Percentiles rank a stretch among this genome's conserved stretches.
phyloP scores from a whole-genome alignment of 441 rosid species.

The Croton laevigatus region DNA sequence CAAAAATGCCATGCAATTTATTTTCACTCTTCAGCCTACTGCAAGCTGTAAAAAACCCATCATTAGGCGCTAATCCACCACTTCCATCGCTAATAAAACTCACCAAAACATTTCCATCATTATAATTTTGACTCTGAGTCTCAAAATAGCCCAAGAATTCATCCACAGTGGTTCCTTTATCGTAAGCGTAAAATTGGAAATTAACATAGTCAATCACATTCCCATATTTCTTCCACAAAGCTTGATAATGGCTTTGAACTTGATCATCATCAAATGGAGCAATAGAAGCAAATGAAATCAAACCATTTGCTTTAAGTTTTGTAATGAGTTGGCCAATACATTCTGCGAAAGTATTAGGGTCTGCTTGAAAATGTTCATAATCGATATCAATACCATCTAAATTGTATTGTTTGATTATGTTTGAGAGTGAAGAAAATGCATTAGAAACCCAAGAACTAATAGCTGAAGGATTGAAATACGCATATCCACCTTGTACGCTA shows the following conservation, averaged over 20 bases:
- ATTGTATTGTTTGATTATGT: slow-evolving; percentile 6
- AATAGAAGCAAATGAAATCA: slow-evolving; percentile 12
- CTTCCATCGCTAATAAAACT: slow-evolving; percentile 16
- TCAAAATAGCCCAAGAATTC: slow-evolving; percentile 6
- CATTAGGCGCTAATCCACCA: slow-evolving; percentile 11
- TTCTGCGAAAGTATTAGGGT: slow-evolving; percentile 8
- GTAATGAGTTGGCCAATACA: slow-evolving; percentile 14
- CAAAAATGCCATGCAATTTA: slow-evolving; percentile 10
- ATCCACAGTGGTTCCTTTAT: not conserved
- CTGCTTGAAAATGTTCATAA: slow-evolving; percentile 15
- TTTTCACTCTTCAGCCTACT: slow-evolving; percentile 6
- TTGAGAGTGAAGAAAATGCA: slow-evolving; percentile 12
- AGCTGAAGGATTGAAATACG: slow-evolving; percentile 7
- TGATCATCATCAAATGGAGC: slow-evolving; percentile 15
- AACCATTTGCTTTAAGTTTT: slow-evolving; percentile 5
- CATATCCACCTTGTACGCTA: slow-evolving; percentile 12
- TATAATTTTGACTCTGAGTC: not conserved
- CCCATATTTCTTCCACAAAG: slow-evolving; percentile 15
- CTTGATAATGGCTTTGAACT: slow-evolving; percentile 14
- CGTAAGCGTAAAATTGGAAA: slow-evolving; percentile 20
- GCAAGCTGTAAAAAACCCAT: slow-evolving; percentile 15
- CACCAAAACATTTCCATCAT: slow-evolving; percentile 12
- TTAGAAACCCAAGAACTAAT: slow-evolving; percentile 11
- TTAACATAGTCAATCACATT: slow-evolving; percentile 11
- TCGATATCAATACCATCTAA: slow-evolving; percentile 17